A percentile compares a stretch with the other conserved stretches of the same genome.
phyloP scores from a whole-genome alignment of 2,329 filamentous ascomycete species.

The Phialocephala subalpina region DNA sequence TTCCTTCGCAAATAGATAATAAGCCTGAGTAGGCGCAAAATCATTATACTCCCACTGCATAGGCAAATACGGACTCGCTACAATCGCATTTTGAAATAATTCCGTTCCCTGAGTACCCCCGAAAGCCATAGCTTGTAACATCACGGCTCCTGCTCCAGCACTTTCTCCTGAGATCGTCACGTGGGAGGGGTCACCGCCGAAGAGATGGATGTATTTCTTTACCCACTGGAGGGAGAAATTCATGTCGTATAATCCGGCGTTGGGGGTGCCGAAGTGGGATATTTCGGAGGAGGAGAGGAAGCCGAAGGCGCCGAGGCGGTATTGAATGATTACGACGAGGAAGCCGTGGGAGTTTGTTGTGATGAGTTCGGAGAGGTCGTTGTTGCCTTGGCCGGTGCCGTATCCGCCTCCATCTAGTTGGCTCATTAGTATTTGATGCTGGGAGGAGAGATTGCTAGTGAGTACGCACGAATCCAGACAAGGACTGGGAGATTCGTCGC shows the following conservation, averaged over 20 bases:
- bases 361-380: slow-evolving; percentile 50
- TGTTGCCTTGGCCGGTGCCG: slow-evolving; percentile 37
- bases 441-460: background rate
- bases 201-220: slow-evolving; percentile 57
- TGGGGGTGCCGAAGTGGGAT: slow-evolving; percentile 45
- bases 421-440: slow-evolving; percentile 39
- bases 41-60: slow-evolving; percentile 59
- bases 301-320: slow-evolving; percentile 41
- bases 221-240: slow-evolving; percentile 61
- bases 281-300: slow-evolving; percentile 46
- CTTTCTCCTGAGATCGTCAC: slow-evolving; percentile 64
- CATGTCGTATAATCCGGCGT: slow-evolving; percentile 63
- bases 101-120: slow-evolving; percentile 32
- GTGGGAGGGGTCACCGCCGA: slow-evolving; percentile 59
- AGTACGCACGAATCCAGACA: slow-evolving; percentile 48
- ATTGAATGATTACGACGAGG: slow-evolving; percentile 49
- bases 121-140: slow-evolving; percentile 51
- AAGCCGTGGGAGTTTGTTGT: slow-evolving; percentile 57
- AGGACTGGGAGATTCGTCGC: slow-evolving; percentile 48
- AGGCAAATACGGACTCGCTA: slow-evolving; percentile 58
- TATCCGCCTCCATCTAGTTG: slow-evolving; percentile 49
- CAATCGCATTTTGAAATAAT: slow-evolving; percentile 36
- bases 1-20: slow-evolving; percentile 51
- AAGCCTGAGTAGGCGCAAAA: slow-evolving; percentile 51
- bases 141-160: slow-evolving; percentile 60